Percentiles rank a stretch among this genome's conserved stretches.
phyloP scores from a whole-genome alignment of 2,329 filamentous ascomycete genomes.

The Nothophaeocryptopus gaeumannii region DNA sequence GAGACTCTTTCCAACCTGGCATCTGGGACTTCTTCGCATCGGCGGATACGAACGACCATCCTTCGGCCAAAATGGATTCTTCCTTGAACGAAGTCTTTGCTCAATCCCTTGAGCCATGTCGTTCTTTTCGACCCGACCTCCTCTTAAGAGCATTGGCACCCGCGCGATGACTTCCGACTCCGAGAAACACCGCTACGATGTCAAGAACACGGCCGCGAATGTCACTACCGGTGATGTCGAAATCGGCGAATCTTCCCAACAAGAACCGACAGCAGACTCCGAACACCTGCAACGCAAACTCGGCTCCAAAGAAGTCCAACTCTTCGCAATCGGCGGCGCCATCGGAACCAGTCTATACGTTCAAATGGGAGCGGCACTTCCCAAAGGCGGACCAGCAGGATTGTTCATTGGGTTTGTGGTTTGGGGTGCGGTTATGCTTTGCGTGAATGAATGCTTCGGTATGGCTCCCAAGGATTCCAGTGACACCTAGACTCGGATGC shows the following conservation, averaged over 20 bases:
- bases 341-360: constrained; percentile 18
- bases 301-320: constrained; percentile 13
- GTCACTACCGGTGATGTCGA: constrained; percentile 2
- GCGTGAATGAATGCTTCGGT: constrained; percentile 21
- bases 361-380: constrained; percentile 16
- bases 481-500: not conserved
- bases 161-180: not conserved
- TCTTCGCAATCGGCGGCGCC: constrained; percentile 17
- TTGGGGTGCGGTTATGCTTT: constrained; percentile 26
- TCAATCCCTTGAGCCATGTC: too few relatives aligned
- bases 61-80: too few relatives aligned
- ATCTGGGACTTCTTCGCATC: too few relatives aligned
- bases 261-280: not conserved
- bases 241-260: not conserved
- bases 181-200: not conserved
- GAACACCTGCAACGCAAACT: constrained; percentile 15
- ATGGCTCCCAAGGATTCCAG: not conserved
- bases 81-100: too few relatives aligned
- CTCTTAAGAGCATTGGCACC: not conserved
- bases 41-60: too few relatives aligned
- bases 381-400: constrained; percentile 44
- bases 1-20: too few relatives aligned
- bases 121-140: too few relatives aligned
- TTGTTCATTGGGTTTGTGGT: constrained; percentile 36
- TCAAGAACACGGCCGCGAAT: not conserved